These are phyloP conservation scores for Aureobasidium sp. DNA, from an alignment of 2,329 filamentous ascomycete species.

Conservation along the genomic window DNA sequence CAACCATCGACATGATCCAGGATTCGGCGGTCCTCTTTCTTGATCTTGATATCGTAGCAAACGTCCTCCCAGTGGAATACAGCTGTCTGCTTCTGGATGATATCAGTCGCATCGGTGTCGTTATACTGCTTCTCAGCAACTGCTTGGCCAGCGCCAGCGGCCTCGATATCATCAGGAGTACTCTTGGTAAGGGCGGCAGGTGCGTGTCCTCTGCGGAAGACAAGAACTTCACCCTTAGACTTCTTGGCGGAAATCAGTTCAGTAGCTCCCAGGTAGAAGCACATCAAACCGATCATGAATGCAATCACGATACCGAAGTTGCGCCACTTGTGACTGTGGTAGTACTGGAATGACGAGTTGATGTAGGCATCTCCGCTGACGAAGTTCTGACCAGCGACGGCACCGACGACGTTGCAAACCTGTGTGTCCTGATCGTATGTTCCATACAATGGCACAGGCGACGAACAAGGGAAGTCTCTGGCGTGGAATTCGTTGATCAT, in stretches of 20 bases:
- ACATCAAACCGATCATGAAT: constrained; percentile 39
- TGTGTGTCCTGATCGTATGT: constrained; percentile 26
- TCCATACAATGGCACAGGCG: constrained; percentile 40
- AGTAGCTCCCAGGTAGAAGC: constrained; percentile 37
- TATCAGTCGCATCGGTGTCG: constrained; percentile 29
- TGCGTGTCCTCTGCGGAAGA: constrained; percentile 40
- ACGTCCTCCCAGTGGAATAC: constrained; percentile 49
- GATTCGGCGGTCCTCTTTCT: constrained; percentile 44
- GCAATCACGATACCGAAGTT: constrained; percentile 42
- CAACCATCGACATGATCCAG: constrained; percentile 49
- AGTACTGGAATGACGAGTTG: constrained; percentile 28
- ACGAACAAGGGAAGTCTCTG: constrained; percentile 50
- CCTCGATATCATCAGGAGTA: constrained; percentile 21
- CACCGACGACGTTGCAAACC: constrained; percentile 38
- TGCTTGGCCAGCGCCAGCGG: constrained; percentile 21
- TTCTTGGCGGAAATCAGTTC: constrained; percentile 44
- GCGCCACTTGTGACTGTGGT: constrained; percentile 38
- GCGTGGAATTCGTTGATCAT: constrained; percentile 67
- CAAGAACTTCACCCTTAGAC: constrained; percentile 46
- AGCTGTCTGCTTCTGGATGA: constrained; percentile 36
- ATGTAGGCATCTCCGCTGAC: constrained; percentile 36
- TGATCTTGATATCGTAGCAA: constrained; percentile 48
- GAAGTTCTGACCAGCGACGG: constrained; percentile 31
- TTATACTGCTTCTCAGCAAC: constrained; percentile 9
- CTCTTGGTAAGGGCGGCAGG: constrained; percentile 29